Evolutionary conservation across 148 eudicot species (phyloP).

Genomic region (Vaccinium macrocarpon): DNA sequence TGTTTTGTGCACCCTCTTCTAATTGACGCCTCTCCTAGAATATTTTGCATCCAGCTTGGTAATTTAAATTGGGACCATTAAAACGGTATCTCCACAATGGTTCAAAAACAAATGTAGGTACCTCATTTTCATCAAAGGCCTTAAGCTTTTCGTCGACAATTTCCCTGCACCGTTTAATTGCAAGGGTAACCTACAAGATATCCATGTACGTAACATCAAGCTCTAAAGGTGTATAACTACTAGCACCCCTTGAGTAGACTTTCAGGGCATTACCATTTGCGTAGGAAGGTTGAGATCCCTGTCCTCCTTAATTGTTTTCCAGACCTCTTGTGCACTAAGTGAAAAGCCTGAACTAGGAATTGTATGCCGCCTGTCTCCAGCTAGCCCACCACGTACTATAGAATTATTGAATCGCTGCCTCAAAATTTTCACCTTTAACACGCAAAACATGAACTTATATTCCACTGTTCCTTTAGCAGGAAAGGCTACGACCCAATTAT

Average conservation of each 20-base stretch:
- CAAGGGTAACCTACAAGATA: constrained; percentile 71
- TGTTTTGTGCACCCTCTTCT: constrained; percentile 62
- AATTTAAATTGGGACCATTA: neutral
- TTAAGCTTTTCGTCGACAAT: constrained; percentile 61
- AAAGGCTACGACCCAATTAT: neutral
- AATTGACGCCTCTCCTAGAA: constrained; percentile 71
- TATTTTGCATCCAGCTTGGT: neutral
- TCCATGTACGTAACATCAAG: neutral
- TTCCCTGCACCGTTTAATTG: constrained; percentile 89
- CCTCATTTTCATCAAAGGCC: constrained; percentile 62
- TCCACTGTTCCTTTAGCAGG: neutral
- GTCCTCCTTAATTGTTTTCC: constrained; percentile 86
- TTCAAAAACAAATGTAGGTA: constrained; percentile 18
- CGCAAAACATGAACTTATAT: neutral
- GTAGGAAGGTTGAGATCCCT: constrained; percentile 89
- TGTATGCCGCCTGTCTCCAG: constrained; percentile 90
- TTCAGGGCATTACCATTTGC: constrained; percentile 47
- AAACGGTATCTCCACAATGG: neutral
- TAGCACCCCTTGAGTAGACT: neutral
- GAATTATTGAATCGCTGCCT: constrained; percentile 81
- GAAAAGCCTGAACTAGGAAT: constrained; percentile 96
- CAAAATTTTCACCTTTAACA: constrained; percentile 70
- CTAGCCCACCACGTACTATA: constrained; percentile 96
- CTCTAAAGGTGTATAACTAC: neutral
- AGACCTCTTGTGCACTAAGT: constrained; percentile 78